These are phyloP conservation scores for Obba rivulosa DNA, from an alignment of 768 basidiomycete species.

Conservation along the genomic window DNA sequence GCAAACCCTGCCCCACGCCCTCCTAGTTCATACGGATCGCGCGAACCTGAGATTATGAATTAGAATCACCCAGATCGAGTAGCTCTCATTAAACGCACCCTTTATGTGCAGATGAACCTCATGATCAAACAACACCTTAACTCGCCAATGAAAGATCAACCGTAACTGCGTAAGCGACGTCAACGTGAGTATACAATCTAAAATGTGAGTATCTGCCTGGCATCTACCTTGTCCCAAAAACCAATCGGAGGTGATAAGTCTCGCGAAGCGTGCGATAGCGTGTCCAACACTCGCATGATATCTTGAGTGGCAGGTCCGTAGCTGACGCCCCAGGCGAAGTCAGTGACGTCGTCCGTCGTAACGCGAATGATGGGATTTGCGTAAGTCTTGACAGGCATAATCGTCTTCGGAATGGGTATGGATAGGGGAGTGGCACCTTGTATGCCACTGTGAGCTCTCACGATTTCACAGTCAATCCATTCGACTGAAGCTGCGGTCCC, in stretches of 20 bases:
- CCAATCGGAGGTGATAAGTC: slow-evolving; percentile 82
- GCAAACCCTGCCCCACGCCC: slow-evolving; percentile 83
- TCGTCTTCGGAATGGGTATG: slow-evolving; percentile 77
- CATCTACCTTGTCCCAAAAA: slow-evolving; percentile 89
- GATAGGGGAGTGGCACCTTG: slow-evolving; percentile 48
- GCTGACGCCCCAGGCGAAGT: slow-evolving; percentile 86
- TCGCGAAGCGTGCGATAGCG: slow-evolving; percentile 66
- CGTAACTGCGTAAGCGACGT: slow-evolving; percentile 43
- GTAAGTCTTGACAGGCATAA: slow-evolving; percentile 94
- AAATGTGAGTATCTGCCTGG: not conserved
- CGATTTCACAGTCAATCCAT: slow-evolving; percentile 65
- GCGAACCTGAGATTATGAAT: slow-evolving; percentile 50
- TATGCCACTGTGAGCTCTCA: slow-evolving; percentile 49
- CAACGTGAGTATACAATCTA: not conserved
- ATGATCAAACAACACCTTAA: slow-evolving; percentile 58
- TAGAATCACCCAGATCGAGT: not conserved
- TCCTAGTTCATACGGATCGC: slow-evolving; percentile 69
- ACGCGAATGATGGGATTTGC: slow-evolving; percentile 70
- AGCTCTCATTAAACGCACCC: slow-evolving; percentile 40
- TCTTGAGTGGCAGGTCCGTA: slow-evolving; percentile 85
- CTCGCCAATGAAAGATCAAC: slow-evolving; percentile 79
- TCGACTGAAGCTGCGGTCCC: slow-evolving; percentile 60
- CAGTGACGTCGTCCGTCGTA: slow-evolving; percentile 56
- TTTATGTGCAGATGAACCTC: slow-evolving; percentile 83
- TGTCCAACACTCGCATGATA: slow-evolving; percentile 76